Conservation (phyloP, 176 grass and related monocot species). For the Carex pumila region DNA sequence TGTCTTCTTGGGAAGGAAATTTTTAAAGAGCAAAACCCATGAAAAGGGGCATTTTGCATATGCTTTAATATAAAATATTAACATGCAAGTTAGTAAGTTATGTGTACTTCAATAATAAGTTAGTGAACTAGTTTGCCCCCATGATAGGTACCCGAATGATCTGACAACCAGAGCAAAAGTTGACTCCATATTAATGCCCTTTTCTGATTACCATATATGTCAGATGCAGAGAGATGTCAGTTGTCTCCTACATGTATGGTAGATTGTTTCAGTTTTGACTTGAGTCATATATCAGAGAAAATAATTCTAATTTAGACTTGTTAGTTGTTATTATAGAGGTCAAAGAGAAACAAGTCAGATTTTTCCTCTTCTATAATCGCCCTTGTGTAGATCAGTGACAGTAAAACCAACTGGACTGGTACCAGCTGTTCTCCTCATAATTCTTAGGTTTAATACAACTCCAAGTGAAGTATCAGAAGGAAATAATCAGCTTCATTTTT, state of each 20-base stretch:
- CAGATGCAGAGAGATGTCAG: background rate
- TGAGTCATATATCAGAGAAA: background rate
- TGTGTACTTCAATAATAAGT: background rate
- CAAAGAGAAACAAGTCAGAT: too few relatives aligned
- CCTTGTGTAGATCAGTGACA: too few relatives aligned
- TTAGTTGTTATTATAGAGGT: too few relatives aligned
- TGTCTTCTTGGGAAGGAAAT: background rate
- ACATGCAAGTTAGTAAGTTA: background rate
- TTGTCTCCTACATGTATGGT: background rate
- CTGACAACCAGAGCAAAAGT: constrained; percentile 69
- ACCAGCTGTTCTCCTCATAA: too few relatives aligned
- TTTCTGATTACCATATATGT: background rate
- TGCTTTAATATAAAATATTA: background rate
- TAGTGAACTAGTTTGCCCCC: background rate
- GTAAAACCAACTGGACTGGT: too few relatives aligned
- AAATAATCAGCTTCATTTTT: too few relatives aligned
- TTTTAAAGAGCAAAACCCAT: background rate
- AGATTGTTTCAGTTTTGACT: background rate
- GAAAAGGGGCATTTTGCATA: background rate
- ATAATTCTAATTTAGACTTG: background rate
- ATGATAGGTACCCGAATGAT: constrained; percentile 68
- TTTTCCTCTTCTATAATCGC: too few relatives aligned
- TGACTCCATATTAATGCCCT: constrained; percentile 39
- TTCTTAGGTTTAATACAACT: too few relatives aligned
- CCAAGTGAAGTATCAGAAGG: too few relatives aligned